A percentile compares a stretch with the other conserved stretches of the same genome.
phyloP scores from a whole-genome alignment of 2,329 filamentous ascomycete species.

The Scedosporium minutisporum region DNA sequence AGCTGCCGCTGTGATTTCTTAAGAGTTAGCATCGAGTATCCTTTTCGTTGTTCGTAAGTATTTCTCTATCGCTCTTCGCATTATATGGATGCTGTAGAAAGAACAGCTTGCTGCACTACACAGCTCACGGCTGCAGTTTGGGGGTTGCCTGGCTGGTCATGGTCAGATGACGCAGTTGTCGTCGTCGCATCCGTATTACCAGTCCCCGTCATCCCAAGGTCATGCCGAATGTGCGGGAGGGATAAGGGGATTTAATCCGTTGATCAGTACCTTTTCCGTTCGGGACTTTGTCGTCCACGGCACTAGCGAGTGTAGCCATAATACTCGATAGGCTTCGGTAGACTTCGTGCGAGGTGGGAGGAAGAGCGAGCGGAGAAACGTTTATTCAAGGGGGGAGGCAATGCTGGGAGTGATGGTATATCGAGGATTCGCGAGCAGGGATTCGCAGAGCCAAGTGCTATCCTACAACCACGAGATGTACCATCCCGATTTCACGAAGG shows the following conservation, averaged over 20 bases:
- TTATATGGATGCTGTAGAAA: neutral
- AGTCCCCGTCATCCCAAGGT: neutral
- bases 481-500: too few relatives aligned
- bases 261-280: neutral
- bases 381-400: too few relatives aligned
- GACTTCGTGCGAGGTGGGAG: neutral
- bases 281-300: neutral
- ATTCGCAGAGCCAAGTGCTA: too few relatives aligned
- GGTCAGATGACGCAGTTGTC: neutral
- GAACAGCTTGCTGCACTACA: neutral
- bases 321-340: neutral
- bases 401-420: too few relatives aligned
- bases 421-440: too few relatives aligned
- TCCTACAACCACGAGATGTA: too few relatives aligned
- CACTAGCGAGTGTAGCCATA: neutral
- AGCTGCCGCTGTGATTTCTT: neutral
- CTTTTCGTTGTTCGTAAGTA: too few relatives aligned
- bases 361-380: neutral
- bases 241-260: too few relatives aligned
- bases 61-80: neutral
- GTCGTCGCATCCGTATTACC: neutral
- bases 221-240: too few relatives aligned
- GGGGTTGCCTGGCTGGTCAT: neutral
- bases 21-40: neutral
- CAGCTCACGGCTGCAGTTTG: neutral